Evolutionary conservation across 2,329 filamentous ascomycete genomes (phyloP), one percentile per base, ranked within the genome.

Genomic region (Xylariales sp.): DNA sequence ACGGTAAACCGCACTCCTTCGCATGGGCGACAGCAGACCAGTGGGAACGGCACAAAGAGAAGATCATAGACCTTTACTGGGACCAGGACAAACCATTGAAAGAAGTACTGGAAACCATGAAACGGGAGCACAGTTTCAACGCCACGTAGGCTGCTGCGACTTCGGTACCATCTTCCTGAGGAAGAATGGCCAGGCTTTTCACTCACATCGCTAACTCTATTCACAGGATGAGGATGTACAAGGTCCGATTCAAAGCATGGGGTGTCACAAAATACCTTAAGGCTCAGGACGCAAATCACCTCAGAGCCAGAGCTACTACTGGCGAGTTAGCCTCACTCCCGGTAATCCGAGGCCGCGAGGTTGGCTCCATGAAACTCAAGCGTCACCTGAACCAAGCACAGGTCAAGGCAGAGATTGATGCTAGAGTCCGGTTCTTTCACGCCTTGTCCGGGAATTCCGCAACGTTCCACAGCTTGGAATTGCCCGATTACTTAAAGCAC

Each of bases 191-290:
- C n/a, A n/a, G n/a, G n/a, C n/a, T n/a, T n/a, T n/a, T n/a, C n/a
- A n/a, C n/a, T n/a, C n/a, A 17, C 16, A 34, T 20, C 34, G 18
- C 23, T 25, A n/a, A 25, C 13, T 24, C n/a, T 13, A n/a, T 19
- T 10, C 14, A 10, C 29, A 43, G 41, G 20, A 18, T 23, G 8
- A 37, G 28, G 14, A 43, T 43, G 41, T 39, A 33, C 40, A 41
- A 44, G 29, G 36, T 29, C 19, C 36, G 40, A 13, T 42, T 44
- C 33, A 40, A 39, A 11, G 19, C 25, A 21, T 45, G 43, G 43
- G 43, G 43, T 3, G 12, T 57, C 41, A 44, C 47, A 40, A 48
- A 53, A 30, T 42, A 47, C 20, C 40, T 55, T 10, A 24, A 47
- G 15, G 46, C 40, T 5, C 32, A 52, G 23, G 39, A 47, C 16